Evolutionary conservation across 2,329 filamentous ascomycete genomes (phyloP).

Genomic region (Colletotrichum musae): DNA sequence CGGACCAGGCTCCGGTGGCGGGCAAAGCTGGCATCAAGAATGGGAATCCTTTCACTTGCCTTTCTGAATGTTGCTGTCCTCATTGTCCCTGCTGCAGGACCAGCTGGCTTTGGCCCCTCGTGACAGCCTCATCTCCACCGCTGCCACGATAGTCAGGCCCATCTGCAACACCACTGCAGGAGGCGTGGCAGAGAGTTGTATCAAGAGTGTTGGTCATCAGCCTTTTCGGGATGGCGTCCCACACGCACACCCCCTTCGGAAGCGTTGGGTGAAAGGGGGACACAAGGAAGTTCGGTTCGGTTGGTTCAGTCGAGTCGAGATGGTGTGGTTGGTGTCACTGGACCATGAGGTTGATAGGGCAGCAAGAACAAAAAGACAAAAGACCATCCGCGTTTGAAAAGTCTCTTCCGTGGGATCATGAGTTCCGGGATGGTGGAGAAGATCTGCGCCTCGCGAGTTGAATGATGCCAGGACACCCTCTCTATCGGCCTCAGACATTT

Average conservation of each 20-base stretch:
- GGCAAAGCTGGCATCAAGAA: background rate
- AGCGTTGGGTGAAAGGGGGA: too few relatives aligned
- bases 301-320: slow-evolving; percentile 17
- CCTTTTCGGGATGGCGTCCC: background rate
- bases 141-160: slow-evolving; percentile 15
- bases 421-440: slow-evolving; percentile 13
- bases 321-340: slow-evolving; percentile 22
- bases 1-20: slow-evolving; percentile 1
- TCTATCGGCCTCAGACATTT: background rate
- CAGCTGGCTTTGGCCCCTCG: background rate
- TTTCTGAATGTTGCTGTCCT: too few relatives aligned
- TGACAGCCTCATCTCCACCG: slow-evolving; percentile 12
- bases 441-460: slow-evolving; percentile 27
- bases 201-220: background rate
- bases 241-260: too few relatives aligned
- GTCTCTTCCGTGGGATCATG: background rate
- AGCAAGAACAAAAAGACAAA: background rate
- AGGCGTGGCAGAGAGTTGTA: background rate
- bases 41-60: slow-evolving; percentile 8
- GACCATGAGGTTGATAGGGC: slow-evolving; percentile 11
- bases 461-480: slow-evolving; percentile 18
- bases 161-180: background rate
- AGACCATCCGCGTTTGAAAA: background rate
- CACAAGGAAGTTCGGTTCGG: background rate
- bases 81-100: background rate